These are phyloP conservation scores for Cyberlindnera subsufficiens DNA, from an alignment of 805 yeast species.

Conservation along the genomic window DNA sequence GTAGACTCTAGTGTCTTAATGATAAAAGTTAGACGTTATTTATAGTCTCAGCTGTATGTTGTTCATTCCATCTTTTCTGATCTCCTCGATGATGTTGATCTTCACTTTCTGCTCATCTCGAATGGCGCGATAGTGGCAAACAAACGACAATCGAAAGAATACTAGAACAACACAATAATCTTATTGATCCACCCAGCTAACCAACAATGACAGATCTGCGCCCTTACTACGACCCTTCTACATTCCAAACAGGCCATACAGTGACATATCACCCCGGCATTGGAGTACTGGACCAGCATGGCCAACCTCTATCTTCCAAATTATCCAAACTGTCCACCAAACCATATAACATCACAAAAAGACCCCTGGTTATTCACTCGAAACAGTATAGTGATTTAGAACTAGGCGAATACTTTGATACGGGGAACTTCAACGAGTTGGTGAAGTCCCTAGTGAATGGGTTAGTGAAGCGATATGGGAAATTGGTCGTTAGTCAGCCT, in stretches of 20 bases:
- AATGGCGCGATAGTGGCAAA: too few species aligned
- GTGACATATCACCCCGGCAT: conserved; percentile 56
- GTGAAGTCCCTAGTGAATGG: conserved; percentile 52
- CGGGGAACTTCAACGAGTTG: conserved; percentile 50
- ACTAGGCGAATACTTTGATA: conserved; percentile 59
- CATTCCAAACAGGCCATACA: conserved; percentile 59
- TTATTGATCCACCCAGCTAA: too few species aligned
- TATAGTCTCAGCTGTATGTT: too few species aligned
- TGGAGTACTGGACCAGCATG: conserved; percentile 49
- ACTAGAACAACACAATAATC: too few species aligned
- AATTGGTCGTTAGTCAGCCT: conserved; percentile 74
- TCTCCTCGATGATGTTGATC: too few species aligned
- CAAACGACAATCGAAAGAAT: too few species aligned
- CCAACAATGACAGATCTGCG: conserved; percentile 26
- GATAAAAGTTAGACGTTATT: too few species aligned
- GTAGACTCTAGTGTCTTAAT: too few species aligned
- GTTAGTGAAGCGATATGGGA: conserved; percentile 62
- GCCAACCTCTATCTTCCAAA: conserved; percentile 34
- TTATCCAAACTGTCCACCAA: conserved; percentile 23
- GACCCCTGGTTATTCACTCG: not conserved
- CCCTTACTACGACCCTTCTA: conserved; percentile 67
- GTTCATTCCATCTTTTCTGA: too few species aligned
- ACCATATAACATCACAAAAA: too few species aligned
- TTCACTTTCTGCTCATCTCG: too few species aligned
- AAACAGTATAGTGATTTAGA: conserved; percentile 42